Percentiles rank a stretch among this genome's conserved stretches.
Conservation (phyloP, 129 eudicot genomes). For the Tagetes patula region DNA sequence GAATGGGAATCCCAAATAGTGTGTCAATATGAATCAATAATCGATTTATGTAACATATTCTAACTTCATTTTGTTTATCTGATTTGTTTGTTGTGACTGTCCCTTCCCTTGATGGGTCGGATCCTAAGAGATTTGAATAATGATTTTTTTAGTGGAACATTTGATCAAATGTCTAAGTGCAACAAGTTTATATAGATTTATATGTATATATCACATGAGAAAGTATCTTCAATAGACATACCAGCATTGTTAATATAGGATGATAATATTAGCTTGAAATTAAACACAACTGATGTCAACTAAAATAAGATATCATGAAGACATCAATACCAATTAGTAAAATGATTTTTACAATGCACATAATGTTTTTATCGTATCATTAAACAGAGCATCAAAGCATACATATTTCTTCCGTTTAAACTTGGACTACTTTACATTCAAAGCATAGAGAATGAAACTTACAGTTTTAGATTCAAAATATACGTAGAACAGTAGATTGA, state of each 20-base stretch:
- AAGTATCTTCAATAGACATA: not conserved
- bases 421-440: not conserved
- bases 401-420: not conserved
- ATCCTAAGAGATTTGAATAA: not conserved
- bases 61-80: not conserved
- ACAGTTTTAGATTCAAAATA: not conserved
- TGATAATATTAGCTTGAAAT: not conserved
- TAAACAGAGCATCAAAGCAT: not conserved
- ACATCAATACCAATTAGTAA: not conserved
- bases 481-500: not conserved
- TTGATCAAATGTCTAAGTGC: not conserved
- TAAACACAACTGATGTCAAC: not conserved
- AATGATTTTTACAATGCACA: constrained; percentile 1
- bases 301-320: not conserved
- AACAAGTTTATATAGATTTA: not conserved
- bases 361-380: not conserved
- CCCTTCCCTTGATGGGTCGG: not conserved
- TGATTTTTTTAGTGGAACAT: not conserved
- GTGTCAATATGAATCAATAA: constrained; percentile 42
- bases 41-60: not conserved
- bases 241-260: not conserved
- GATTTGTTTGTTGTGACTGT: not conserved
- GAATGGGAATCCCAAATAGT: constrained; percentile 78
- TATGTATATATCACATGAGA: not conserved
- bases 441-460: not conserved